phyloP scores from a whole-genome alignment of 148 eudicot species.

The Pouteria glomerata region DNA sequence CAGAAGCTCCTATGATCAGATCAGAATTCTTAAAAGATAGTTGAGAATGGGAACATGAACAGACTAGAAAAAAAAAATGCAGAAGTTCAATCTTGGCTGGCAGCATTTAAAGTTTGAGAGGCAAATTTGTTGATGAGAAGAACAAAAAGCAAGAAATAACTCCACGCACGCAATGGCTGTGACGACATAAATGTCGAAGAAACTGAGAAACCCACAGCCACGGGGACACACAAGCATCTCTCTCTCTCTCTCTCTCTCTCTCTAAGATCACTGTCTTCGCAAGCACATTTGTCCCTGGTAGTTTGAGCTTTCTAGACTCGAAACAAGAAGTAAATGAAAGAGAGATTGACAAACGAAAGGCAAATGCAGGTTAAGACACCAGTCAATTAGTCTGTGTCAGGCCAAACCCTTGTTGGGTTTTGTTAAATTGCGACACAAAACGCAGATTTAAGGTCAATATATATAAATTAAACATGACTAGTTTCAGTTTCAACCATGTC shows the following conservation, averaged over 20 bases:
- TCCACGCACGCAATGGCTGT: slow-evolving; percentile 2
- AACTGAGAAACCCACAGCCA: too few species aligned
- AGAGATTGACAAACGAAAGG: background rate
- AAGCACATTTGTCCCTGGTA: background rate
- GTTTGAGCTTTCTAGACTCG: background rate
- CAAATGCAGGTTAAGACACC: background rate
- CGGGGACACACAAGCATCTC: background rate
- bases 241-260: slow-evolving; percentile 5
- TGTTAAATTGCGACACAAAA: background rate
- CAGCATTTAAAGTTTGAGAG: too few species aligned
- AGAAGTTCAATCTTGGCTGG: too few species aligned
- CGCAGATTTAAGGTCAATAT: background rate
- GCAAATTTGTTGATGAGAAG: background rate
- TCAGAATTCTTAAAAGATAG: too few species aligned
- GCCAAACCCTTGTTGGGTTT: background rate
- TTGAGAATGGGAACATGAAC: too few species aligned
- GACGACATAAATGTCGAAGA: background rate
- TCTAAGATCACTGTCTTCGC: too few species aligned
- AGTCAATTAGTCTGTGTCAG: background rate
- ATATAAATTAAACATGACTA: background rate
- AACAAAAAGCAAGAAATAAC: slow-evolving; percentile 11
- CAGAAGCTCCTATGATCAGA: too few species aligned
- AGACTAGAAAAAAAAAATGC: too few species aligned
- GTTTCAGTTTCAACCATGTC: background rate
- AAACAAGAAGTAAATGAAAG: background rate